Conservation (phyloP, 192 early-diverging fungal genomes). For the Mortierella alpina region DNA sequence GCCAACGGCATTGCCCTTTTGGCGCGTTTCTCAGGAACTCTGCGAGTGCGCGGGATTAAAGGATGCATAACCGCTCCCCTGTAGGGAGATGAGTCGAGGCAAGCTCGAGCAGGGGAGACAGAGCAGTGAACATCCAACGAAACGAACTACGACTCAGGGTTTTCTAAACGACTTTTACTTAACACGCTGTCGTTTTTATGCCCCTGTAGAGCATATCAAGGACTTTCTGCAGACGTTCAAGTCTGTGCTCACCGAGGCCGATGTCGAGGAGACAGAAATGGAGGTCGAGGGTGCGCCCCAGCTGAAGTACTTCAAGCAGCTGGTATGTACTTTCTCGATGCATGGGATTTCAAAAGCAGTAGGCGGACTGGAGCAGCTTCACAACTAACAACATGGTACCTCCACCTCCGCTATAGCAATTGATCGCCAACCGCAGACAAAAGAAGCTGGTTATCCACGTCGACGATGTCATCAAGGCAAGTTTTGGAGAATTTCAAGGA, state of each 20-base stretch:
- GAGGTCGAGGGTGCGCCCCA: conserved; percentile 39
- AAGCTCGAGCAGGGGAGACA: not conserved
- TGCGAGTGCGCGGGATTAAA: not conserved
- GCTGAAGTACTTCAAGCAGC: conserved; percentile 47
- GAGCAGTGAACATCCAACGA: not conserved
- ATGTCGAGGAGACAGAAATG: conserved; percentile 44
- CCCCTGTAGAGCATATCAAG: conserved; percentile 41
- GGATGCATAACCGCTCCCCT: not conserved
- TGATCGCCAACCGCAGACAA: conserved; percentile 69
- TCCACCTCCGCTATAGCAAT: conserved; percentile 56
- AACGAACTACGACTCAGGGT: not conserved
- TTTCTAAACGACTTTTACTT: not conserved
- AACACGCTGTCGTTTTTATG: not conserved
- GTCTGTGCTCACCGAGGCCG: conserved; percentile 42
- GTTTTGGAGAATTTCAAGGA: not conserved
- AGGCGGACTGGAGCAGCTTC: not conserved
- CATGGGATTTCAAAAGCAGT: too few relatives aligned
- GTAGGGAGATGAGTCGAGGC: not conserved
- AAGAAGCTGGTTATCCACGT: conserved; percentile 72
- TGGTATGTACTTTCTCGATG: conserved; percentile 14
- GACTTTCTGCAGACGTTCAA: conserved; percentile 51
- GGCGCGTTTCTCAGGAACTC: not conserved
- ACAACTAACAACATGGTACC: not conserved
- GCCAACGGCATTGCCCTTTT: too few relatives aligned
- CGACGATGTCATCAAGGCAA: conserved; percentile 72